phyloP scores from a whole-genome alignment of 345 rosid species.

The Mercurialis annua region DNA sequence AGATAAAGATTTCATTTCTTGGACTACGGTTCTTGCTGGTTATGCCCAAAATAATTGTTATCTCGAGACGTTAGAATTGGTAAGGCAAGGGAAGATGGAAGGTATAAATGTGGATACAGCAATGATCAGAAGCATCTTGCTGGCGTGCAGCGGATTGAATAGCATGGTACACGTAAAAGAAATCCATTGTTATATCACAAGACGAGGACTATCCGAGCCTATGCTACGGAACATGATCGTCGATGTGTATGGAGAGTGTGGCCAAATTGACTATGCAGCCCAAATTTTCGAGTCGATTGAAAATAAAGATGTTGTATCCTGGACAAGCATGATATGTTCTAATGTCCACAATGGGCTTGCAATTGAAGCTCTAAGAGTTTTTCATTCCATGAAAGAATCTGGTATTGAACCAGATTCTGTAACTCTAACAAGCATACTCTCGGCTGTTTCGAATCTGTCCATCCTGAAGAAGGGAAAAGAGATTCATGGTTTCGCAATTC shows the following conservation, averaged over 20 bases:
- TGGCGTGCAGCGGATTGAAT: conserved; percentile 50
- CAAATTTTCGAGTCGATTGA: conserved; percentile 48
- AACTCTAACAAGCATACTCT: conserved; percentile 53
- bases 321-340: conserved; percentile 89
- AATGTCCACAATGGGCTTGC: conserved; percentile 54
- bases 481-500: conserved; percentile 56
- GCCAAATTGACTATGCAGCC: conserved; percentile 52
- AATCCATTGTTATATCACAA: conserved; percentile 58
- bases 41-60: conserved; percentile 58
- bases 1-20: conserved; percentile 64
- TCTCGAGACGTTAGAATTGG: conserved; percentile 42
- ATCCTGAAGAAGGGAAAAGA: conserved; percentile 70
- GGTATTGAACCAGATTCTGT: conserved; percentile 56
- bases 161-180: conserved; percentile 48
- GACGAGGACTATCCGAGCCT: conserved; percentile 54
- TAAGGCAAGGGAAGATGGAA: conserved; percentile 43
- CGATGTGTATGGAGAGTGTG: conserved; percentile 67
- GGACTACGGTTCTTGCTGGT: conserved; percentile 78
- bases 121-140: conserved; percentile 77
- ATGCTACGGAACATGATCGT: conserved; percentile 55
- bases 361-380: conserved; percentile 55
- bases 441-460: conserved; percentile 63
- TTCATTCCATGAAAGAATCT: conserved; percentile 46
- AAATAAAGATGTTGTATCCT: conserved; percentile 69
- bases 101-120: conserved; percentile 49